Conservation (phyloP, 2,329 filamentous ascomycete species). For the Zalaria sp. region DNA sequence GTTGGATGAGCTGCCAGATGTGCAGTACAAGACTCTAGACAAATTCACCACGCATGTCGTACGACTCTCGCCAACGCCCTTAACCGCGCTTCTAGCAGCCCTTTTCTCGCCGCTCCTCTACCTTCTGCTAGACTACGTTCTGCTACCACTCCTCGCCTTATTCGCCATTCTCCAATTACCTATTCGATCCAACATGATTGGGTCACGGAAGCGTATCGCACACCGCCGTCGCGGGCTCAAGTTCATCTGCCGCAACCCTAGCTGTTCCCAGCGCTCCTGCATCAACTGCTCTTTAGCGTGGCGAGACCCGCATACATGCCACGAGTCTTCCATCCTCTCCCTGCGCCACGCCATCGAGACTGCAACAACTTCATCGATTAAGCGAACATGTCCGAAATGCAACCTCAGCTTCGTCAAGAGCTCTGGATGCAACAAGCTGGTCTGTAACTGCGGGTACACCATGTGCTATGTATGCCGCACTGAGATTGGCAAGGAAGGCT, state of each 20-base stretch:
- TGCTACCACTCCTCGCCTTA: conserved; percentile 27
- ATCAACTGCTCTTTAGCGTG: conserved; percentile 70
- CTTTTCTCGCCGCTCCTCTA: conserved; percentile 40
- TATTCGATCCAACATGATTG: conserved; percentile 32
- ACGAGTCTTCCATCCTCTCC: conserved; percentile 68
- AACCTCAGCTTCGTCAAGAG: conserved; percentile 86
- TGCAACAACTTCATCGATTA: conserved; percentile 85
- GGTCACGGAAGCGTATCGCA: conserved; percentile 52
- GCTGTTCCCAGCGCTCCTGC: conserved; percentile 61
- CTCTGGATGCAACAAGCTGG: conserved; percentile 91
- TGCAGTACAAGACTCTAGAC: conserved; percentile 23
- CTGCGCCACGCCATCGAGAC: conserved; percentile 83
- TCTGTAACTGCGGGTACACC: conserved; percentile 86
- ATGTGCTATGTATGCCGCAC: conserved; percentile 94
- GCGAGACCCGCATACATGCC: conserved; percentile 80
- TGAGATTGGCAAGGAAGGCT: conserved; percentile 53
- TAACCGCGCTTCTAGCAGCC: conserved; percentile 25
- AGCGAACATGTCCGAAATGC: conserved; percentile 86
- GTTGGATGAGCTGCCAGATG: conserved; percentile 42
- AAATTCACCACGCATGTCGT: conserved; percentile 26
- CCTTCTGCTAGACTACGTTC: conserved; percentile 31
- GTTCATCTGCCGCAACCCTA: conserved; percentile 60
- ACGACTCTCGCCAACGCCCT: conserved; percentile 14
- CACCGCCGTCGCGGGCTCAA: conserved; percentile 58
- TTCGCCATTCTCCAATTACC: conserved; percentile 15